A percentile compares a stretch with the other conserved stretches of the same genome.
Evolutionary conservation across 192 early-diverging fungal genomes (phyloP).

Genomic region (Podila minutissima): DNA sequence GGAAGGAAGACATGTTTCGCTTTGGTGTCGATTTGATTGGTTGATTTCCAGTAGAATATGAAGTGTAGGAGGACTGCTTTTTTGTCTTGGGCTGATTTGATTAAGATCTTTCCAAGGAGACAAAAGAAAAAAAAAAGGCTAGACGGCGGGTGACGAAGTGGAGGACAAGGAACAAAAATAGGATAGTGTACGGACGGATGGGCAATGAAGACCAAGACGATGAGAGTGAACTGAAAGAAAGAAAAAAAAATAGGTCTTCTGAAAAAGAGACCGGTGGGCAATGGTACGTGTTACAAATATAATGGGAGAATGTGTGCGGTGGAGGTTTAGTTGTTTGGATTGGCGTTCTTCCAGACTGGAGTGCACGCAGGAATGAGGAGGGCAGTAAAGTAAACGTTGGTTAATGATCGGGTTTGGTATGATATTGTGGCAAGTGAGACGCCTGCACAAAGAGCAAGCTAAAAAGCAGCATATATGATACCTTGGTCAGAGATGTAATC

Average conservation of each 20-base stretch:
- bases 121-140: neutral
- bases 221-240: neutral
- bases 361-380: neutral
- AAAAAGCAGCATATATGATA: constrained; percentile 33
- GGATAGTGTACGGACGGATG: neutral
- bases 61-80: constrained; percentile 1
- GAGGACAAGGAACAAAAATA: constrained; percentile 1
- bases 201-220: neutral
- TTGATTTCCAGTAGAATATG: constrained; percentile 15
- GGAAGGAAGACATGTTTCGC: constrained; percentile 27
- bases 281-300: neutral
- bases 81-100: neutral
- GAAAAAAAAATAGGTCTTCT: constrained; percentile 2
- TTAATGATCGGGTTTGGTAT: neutral
- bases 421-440: neutral
- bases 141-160: neutral
- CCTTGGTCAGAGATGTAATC: constrained; percentile 94
- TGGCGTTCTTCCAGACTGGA: constrained; percentile 52
- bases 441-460: neutral
- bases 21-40: constrained; percentile 14
- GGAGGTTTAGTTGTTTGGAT: constrained; percentile 29
- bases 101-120: neutral
- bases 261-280: neutral
- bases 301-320: constrained; percentile 44
- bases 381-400: neutral